phyloP scores from a whole-genome alignment of 441 rosid species.

The Melastoma candidum region DNA sequence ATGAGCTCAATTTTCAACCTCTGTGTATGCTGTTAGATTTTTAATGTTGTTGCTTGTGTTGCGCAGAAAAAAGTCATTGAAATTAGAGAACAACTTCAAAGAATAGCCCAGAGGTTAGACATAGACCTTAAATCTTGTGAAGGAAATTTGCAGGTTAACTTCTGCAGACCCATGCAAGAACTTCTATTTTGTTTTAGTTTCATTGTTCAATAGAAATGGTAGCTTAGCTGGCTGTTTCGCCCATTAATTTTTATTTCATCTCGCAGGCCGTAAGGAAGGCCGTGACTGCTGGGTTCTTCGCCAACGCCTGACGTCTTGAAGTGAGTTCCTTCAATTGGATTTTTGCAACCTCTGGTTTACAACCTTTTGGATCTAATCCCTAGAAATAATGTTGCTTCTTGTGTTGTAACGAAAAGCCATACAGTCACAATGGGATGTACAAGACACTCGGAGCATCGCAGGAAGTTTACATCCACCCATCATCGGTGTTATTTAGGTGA shows the following conservation, averaged over 20 bases:
- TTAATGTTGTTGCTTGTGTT: conserved; percentile 3
- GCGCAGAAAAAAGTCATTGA: conserved; percentile 78
- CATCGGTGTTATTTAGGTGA: conserved; percentile 86
- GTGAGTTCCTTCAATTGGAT: conserved; percentile 29
- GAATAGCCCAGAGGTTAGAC: conserved; percentile 74
- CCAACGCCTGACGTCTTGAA: conserved; percentile 78
- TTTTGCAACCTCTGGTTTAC: conserved; percentile 4
- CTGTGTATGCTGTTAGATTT: neutral
- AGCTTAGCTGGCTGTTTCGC: neutral
- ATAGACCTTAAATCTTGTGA: conserved; percentile 70
- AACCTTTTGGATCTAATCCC: neutral
- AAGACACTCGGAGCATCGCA: conserved; percentile 85
- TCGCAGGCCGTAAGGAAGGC: conserved; percentile 74
- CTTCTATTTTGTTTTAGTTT: neutral
- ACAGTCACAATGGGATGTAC: conserved; percentile 68
- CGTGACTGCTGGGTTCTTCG: conserved; percentile 74
- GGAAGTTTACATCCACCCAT: conserved; percentile 88
- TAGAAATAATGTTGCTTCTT: neutral
- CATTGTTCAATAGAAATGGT: too few relatives aligned
- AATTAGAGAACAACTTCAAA: conserved; percentile 70
- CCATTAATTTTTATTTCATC: neutral
- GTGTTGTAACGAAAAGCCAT: conserved; percentile 34
- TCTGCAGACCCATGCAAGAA: neutral
- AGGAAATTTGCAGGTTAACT: conserved; percentile 48
- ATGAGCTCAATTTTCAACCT: conserved; percentile 9